Percentiles rank a stretch among this genome's conserved stretches.
phyloP scores from a whole-genome alignment of 108 stramenopile genomes.

The Chaetoceros tenuissimus region DNA sequence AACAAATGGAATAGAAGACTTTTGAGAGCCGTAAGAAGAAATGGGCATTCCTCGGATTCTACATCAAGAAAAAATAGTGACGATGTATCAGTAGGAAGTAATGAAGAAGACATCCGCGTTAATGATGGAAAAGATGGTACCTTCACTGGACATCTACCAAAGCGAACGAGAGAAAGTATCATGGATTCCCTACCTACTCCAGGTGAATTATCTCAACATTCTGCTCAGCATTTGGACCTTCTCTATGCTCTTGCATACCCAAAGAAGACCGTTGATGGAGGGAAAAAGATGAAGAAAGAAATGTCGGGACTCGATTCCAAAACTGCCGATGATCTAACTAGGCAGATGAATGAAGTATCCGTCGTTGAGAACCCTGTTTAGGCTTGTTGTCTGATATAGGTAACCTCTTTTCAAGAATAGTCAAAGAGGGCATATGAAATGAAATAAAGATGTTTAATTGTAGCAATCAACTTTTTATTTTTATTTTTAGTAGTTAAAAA shows the following conservation, averaged over 20 bases:
- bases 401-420: no score
- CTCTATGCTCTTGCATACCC: constrained; percentile 80
- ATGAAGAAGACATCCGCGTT: constrained; percentile 71
- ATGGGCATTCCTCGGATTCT: constrained; percentile 20
- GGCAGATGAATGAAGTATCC: no score
- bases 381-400: no score
- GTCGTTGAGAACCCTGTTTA: no score
- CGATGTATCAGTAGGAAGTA: constrained; percentile 75
- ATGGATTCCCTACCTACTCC: constrained; percentile 62
- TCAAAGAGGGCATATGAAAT: no score
- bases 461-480: no score
- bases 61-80: constrained; percentile 21
- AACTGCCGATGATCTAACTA: no score
- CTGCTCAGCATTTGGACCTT: constrained; percentile 69
- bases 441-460: no score
- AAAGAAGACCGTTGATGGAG: constrained; percentile 32
- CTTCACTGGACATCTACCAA: constrained; percentile 45
- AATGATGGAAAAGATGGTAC: constrained; percentile 60
- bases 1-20: constrained; percentile 82
- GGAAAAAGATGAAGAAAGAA: constrained; percentile 3
- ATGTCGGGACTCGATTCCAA: no score
- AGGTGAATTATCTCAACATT: constrained; percentile 67
- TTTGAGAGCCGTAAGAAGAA: constrained; percentile 62
- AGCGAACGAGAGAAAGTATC: constrained; percentile 70
- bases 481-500: no score